phyloP scores from a whole-genome alignment of 208 protist species.

The Crithidia expoeki region DNA sequence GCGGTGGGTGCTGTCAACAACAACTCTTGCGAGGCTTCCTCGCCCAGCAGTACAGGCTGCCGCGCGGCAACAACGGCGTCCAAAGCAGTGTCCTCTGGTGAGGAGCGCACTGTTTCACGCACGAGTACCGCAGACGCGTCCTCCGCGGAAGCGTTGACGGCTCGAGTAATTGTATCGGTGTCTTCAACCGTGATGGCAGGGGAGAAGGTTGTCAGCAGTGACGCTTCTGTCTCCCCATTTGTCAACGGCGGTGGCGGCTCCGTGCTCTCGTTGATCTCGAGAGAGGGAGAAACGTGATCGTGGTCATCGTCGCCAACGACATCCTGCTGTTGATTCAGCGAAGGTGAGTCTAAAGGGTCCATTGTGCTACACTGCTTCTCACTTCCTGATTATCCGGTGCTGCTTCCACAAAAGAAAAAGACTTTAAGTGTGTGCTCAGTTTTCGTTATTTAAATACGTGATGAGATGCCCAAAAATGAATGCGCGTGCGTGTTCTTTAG shows the following conservation, averaged over 20 bases:
- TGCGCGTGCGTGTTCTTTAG: background rate
- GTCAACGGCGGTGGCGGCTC: background rate
- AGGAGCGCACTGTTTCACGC: background rate
- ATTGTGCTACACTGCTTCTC: background rate
- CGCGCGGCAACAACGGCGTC: background rate
- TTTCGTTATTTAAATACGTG: too few species aligned
- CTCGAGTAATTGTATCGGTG: background rate
- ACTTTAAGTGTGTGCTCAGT: too few species aligned
- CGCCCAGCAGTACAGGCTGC: slow-evolving; percentile 4
- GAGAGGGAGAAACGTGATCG: slow-evolving; percentile 2
- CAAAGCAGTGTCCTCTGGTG: background rate
- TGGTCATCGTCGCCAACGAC: background rate
- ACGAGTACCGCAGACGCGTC: background rate
- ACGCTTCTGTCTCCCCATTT: background rate
- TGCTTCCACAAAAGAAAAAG: too few species aligned
- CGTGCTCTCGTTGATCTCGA: background rate
- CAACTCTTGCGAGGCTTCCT: slow-evolving; percentile 10
- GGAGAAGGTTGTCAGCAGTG: background rate
- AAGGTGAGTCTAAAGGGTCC: background rate
- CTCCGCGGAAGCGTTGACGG: background rate
- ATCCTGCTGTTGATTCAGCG: background rate
- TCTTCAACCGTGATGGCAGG: background rate
- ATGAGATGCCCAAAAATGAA: too few species aligned
- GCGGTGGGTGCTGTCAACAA: background rate
- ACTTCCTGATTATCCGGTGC: too few species aligned